These are phyloP conservation scores for Auricularia sp. DNA, from an alignment of 768 basidiomycete species.

Conservation along the genomic window DNA sequence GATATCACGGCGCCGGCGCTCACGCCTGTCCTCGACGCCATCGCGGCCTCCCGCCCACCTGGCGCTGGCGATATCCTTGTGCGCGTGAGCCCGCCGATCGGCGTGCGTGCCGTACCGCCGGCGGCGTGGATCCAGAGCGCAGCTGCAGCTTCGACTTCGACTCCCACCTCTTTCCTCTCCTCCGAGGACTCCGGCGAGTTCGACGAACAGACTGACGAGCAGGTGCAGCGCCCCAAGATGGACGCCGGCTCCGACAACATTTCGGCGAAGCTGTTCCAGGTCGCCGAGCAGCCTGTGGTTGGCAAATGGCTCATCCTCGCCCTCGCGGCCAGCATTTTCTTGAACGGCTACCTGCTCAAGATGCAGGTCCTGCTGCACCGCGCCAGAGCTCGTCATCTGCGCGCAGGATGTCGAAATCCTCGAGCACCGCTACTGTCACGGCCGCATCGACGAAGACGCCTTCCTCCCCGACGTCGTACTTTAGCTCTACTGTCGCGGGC, in stretches of 20 bases:
- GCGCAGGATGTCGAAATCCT: background rate
- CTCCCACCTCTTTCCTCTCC: conserved; percentile 13
- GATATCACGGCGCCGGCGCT: conserved; percentile 61
- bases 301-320: conserved; percentile 91
- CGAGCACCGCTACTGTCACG: background rate
- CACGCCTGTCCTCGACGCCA: conserved; percentile 43
- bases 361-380: conserved; percentile 12
- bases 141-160: background rate
- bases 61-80: conserved; percentile 37
- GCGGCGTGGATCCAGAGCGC: background rate
- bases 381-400: background rate
- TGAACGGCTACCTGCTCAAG: conserved; percentile 91
- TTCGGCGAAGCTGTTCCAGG: background rate
- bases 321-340: conserved; percentile 72
- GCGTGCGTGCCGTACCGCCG: conserved; percentile 38
- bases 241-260: background rate
- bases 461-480: background rate
- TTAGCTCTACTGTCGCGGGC: background rate
- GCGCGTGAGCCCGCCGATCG: conserved; percentile 52
- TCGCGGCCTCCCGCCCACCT: conserved; percentile 32
- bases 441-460: background rate
- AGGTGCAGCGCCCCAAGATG: conserved; percentile 1
- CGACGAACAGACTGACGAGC: conserved; percentile 17
- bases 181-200: conserved; percentile 14
- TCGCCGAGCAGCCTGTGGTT: conserved; percentile 55